Percentiles rank a stretch among this genome's conserved stretches.
Evolutionary conservation across 2,329 filamentous ascomycete genomes (phyloP).

Genomic region (Dothideomycetidae sp.): DNA sequence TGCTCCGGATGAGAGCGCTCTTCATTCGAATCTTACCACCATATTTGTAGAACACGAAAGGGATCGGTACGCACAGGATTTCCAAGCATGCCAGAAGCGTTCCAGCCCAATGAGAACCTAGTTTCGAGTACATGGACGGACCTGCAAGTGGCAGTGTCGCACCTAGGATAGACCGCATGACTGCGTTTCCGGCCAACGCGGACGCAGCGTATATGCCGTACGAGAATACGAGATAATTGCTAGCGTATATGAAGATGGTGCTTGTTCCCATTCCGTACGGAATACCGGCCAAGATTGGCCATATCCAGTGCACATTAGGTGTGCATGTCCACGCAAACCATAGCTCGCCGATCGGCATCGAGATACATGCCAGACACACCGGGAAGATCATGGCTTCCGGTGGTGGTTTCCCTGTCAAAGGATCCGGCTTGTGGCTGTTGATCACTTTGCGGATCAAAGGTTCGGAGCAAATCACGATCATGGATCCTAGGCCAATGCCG

Average conservation of each 20-base stretch:
- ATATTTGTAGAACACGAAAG: slow-evolving; percentile 59
- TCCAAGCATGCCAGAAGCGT: slow-evolving; percentile 63
- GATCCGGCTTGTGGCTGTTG: slow-evolving; percentile 59
- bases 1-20: slow-evolving; percentile 38
- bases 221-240: slow-evolving; percentile 63
- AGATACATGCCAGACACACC: slow-evolving; percentile 61
- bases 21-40: slow-evolving; percentile 42
- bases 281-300: slow-evolving; percentile 62
- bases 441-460: slow-evolving; percentile 65
- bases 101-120: slow-evolving; percentile 67
- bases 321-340: slow-evolving; percentile 82
- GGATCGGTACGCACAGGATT: slow-evolving; percentile 61
- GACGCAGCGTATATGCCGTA: slow-evolving; percentile 74
- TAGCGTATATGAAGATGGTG: slow-evolving; percentile 66
- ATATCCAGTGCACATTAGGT: slow-evolving; percentile 71
- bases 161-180: slow-evolving; percentile 59
- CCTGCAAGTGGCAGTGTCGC: slow-evolving; percentile 66
- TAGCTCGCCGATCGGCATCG: slow-evolving; percentile 65
- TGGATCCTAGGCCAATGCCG: slow-evolving; percentile 49
- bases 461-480: slow-evolving; percentile 40
- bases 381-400: slow-evolving; percentile 73
- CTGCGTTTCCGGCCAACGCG: slow-evolving; percentile 65
- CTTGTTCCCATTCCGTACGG: slow-evolving; percentile 68
- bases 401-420: slow-evolving; percentile 54
- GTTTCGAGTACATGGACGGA: slow-evolving; percentile 50